phyloP scores from a whole-genome alignment of 2,329 filamentous ascomycete species.

The Magnaporthiopsis poae region DNA sequence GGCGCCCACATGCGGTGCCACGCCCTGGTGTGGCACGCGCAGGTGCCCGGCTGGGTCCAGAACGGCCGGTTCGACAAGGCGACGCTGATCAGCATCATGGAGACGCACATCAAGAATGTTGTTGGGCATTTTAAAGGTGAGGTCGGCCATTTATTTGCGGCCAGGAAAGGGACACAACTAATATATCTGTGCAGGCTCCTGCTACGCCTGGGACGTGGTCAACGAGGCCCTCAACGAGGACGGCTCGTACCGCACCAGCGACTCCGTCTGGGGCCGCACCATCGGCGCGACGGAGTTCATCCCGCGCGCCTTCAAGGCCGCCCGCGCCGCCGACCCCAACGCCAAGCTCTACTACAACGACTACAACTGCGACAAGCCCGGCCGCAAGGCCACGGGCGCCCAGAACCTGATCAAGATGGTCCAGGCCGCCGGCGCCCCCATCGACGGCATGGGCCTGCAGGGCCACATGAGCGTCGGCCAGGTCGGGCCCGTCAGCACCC shows the following conservation, averaged over 20 bases:
- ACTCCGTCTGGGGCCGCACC: slow-evolving; percentile 32
- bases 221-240: slow-evolving; percentile 44
- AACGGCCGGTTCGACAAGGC: slow-evolving; percentile 37
- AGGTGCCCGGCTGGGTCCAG: slow-evolving; percentile 35
- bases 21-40: slow-evolving; percentile 34
- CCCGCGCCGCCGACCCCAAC: slow-evolving; percentile 29
- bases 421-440: slow-evolving; percentile 27
- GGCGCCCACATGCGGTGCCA: slow-evolving; percentile 43
- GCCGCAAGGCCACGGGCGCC: slow-evolving; percentile 23
- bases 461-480: slow-evolving; percentile 37
- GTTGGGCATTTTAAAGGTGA: slow-evolving; percentile 36
- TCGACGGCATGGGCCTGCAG: slow-evolving; percentile 44
- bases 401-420: slow-evolving; percentile 23
- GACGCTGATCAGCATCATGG: slow-evolving; percentile 39
- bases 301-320: slow-evolving; percentile 35
- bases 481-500: slow-evolving; percentile 27
- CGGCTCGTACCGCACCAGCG: slow-evolving; percentile 31
- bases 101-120: slow-evolving; percentile 41
- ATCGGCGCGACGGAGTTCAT: slow-evolving; percentile 38
- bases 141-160: too few relatives aligned
- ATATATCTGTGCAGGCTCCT: slow-evolving; percentile 24
- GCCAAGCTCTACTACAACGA: slow-evolving; percentile 44
- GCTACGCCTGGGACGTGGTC: slow-evolving; percentile 44
- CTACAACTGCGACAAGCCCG: slow-evolving; percentile 37
- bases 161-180: too few relatives aligned